These are phyloP conservation scores for Eruca vesicaria DNA, from an alignment of 441 rosid species.

Conservation along the genomic window DNA sequence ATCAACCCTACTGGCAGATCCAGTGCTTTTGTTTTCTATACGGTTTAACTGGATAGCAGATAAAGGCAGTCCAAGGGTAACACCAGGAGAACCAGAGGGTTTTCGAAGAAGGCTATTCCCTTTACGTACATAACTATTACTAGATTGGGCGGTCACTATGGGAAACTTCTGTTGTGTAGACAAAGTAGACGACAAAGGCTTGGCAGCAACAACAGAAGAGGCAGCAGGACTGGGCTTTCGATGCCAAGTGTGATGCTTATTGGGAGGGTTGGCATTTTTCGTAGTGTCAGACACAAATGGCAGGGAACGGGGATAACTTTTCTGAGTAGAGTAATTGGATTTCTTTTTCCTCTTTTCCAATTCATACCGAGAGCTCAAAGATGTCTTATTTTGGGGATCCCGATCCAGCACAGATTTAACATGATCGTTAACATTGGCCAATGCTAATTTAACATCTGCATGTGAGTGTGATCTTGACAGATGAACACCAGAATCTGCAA, in stretches of 20 bases:
- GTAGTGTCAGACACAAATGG: conserved; percentile 42
- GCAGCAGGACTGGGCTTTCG: conserved; percentile 47
- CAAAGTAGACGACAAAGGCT: conserved; percentile 40
- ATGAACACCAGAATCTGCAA: conserved; percentile 36
- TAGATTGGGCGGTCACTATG: conserved; percentile 36
- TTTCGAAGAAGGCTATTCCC: conserved; percentile 94
- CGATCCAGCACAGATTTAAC: conserved; percentile 29
- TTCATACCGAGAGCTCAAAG: conserved; percentile 27
- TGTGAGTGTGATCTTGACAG: conserved; percentile 28
- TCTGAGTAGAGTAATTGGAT: conserved; percentile 37
- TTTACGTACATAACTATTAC: conserved; percentile 71
- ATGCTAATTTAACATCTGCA: conserved; percentile 13
- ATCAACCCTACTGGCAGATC: conserved; percentile 23
- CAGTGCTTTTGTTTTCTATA: conserved; percentile 31
- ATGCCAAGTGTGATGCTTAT: conserved; percentile 72
- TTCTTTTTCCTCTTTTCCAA: conserved; percentile 43
- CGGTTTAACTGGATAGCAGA: conserved; percentile 41
- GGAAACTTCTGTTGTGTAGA: conserved; percentile 47
- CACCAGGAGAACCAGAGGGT: conserved; percentile 46
- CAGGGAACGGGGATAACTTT: conserved; percentile 38
- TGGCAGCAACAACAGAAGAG: conserved; percentile 39
- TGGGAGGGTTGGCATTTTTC: conserved; percentile 45
- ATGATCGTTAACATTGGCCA: conserved; percentile 29
- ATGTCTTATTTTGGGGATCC: conserved; percentile 33
- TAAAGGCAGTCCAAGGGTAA: conserved; percentile 44